A percentile compares a stretch with the other conserved stretches of the same genome.
These are phyloP conservation scores for Linanthus parryae DNA, from an alignment of 148 eudicot genomes.

Conservation along the genomic window DNA sequence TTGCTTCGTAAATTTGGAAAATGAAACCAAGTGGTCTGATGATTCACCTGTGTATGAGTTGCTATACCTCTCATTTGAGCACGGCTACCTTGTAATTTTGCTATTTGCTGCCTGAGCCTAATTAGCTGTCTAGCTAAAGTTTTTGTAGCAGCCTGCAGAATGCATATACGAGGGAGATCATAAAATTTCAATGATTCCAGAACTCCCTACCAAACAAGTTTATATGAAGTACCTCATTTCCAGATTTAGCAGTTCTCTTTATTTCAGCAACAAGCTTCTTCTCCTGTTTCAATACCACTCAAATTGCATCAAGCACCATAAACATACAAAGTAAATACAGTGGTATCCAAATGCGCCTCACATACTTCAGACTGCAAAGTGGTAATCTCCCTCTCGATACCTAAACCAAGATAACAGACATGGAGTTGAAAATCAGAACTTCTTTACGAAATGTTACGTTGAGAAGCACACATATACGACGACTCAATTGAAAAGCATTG, in stretches of 20 bases:
- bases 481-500: no score
- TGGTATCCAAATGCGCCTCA: slow-evolving; percentile 1
- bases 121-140: slow-evolving; percentile 87
- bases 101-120: slow-evolving; percentile 88
- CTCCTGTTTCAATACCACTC: slow-evolving; percentile 46
- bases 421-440: neutral
- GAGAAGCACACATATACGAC: no score
- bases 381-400: slow-evolving; percentile 84
- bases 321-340: slow-evolving; percentile 5
- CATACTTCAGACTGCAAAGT: slow-evolving; percentile 74
- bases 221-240: slow-evolving; percentile 97
- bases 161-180: slow-evolving; percentile 10
- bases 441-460: neutral
- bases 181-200: neutral
- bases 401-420: slow-evolving; percentile 29
- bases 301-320: neutral
- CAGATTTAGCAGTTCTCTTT: slow-evolving; percentile 96
- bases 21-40: slow-evolving; percentile 8
- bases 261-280: slow-evolving; percentile 93
- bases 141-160: slow-evolving; percentile 79
- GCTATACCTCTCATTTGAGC: slow-evolving; percentile 98
- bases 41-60: slow-evolving; percentile 83
- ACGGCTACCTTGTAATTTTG: slow-evolving; percentile 85
- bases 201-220: no score
- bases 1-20: no score